phyloP scores from a whole-genome alignment of 108 stramenopile species.

The Fistulifera pelliculosa region DNA sequence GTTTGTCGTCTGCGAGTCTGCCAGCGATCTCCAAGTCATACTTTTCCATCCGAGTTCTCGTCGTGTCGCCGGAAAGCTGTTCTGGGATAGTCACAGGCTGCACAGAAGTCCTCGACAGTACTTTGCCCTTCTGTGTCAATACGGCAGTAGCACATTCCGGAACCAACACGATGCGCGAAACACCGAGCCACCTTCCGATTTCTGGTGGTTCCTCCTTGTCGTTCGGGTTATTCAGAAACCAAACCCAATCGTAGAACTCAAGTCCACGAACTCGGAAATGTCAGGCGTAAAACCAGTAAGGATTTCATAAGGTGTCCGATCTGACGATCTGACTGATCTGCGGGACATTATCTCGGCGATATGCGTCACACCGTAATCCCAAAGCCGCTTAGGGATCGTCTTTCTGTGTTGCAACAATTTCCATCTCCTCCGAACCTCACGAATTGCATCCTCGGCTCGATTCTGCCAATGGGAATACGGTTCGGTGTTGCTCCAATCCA shows the following conservation, averaged over 20 bases:
- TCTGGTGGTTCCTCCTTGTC: constrained; percentile 1
- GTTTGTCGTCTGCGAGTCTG: background rate
- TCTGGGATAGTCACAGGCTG: constrained; percentile 17
- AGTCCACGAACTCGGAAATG: constrained; percentile 18
- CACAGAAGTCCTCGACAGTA: constrained; percentile 15
- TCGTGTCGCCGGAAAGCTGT: background rate
- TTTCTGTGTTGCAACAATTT: background rate
- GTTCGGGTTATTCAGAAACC: constrained; percentile 11
- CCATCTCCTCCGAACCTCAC: background rate
- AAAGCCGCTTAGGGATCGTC: constrained; percentile 12
- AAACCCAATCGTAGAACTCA: constrained; percentile 27
- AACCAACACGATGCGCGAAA: constrained; percentile 15
- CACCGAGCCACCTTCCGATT: constrained; percentile 16
- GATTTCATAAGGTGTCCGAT: background rate
- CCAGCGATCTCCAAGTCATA: constrained; percentile 3
- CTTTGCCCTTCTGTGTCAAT: constrained; percentile 5
- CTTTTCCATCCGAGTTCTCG: background rate
- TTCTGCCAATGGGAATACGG: background rate
- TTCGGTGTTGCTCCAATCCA: background rate
- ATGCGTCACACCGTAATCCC: constrained; percentile 15
- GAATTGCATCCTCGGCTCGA: background rate
- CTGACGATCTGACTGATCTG: background rate
- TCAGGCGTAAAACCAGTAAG: background rate
- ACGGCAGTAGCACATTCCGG: constrained; percentile 24
- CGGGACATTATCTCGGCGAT: constrained; percentile 5